These are phyloP conservation scores for Pseudoscleropodium purum DNA, from an alignment of 225 moss, liverwort and hornwort species.

Conservation along the genomic window DNA sequence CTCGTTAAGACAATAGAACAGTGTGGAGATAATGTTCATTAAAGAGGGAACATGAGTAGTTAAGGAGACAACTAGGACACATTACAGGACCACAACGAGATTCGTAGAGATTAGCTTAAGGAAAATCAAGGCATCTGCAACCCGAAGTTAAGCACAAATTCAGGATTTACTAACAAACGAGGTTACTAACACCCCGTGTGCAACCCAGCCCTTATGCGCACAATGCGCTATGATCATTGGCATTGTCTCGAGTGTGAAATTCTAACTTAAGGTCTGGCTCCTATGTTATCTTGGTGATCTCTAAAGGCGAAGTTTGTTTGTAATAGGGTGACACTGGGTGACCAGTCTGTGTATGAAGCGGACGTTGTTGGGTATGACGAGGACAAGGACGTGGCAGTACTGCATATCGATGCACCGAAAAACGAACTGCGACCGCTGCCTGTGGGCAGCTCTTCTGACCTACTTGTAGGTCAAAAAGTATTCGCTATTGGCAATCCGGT, in stretches of 20 bases:
- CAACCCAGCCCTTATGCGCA: not conserved
- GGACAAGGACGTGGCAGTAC: slow-evolving; percentile 97
- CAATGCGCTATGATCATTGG: not conserved
- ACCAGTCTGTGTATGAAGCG: slow-evolving; percentile 97
- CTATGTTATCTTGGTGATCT: not conserved
- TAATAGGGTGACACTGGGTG: slow-evolving; percentile 86
- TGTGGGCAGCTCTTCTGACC: slow-evolving; percentile 93
- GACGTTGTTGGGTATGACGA: slow-evolving; percentile 98
- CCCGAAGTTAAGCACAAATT: not conserved
- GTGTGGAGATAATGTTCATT: not conserved
- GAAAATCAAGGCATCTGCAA: not conserved
- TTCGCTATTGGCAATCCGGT: slow-evolving; percentile 99
- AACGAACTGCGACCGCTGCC: slow-evolving; percentile 74
- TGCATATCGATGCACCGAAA: slow-evolving; percentile 78
- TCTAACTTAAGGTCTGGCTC: not conserved
- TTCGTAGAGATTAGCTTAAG: not conserved
- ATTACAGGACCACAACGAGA: not conserved
- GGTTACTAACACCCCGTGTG: not conserved
- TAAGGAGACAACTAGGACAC: not conserved
- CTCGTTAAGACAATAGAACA: not conserved
- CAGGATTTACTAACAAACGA: not conserved
- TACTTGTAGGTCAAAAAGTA: slow-evolving; percentile 96
- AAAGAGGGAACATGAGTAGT: not conserved
- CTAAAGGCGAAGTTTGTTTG: slow-evolving; percentile 1
- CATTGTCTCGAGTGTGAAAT: not conserved